Evolutionary conservation across 2,329 filamentous ascomycete genomes (phyloP).

Genomic region (Cladosporium phlei): DNA sequence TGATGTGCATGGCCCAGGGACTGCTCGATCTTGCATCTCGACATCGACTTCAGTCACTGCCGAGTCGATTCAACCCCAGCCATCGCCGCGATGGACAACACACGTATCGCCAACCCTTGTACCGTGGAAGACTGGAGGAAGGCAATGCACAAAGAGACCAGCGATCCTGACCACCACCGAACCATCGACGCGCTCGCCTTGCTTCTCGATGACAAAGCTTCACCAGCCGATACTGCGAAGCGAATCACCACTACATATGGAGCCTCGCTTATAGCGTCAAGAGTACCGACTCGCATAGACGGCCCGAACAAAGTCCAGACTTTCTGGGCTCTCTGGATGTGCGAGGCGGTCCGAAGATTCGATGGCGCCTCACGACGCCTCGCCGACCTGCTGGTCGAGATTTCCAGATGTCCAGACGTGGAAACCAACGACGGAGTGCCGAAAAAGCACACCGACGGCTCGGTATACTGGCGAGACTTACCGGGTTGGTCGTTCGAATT

Average conservation of each 20-base stretch:
- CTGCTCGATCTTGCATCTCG: no score
- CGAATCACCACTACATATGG: neutral
- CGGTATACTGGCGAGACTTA: neutral
- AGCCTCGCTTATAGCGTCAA: neutral
- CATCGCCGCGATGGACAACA: no score
- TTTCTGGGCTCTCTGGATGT: neutral
- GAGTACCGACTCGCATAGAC: no score
- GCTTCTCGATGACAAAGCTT: neutral
- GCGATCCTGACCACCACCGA: neutral
- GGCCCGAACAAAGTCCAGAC: neutral
- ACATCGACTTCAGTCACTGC: no score
- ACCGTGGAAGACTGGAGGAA: neutral
- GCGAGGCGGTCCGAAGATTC: neutral
- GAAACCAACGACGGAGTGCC: neutral
- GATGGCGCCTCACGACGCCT: neutral
- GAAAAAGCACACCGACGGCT: neutral
- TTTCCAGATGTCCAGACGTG: neutral
- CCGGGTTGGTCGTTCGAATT: neutral
- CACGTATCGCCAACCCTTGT: no score
- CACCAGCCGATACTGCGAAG: neutral
- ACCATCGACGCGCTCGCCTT: neutral
- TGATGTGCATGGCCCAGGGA: no score
- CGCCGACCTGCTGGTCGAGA: neutral
- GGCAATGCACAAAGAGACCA: neutral
- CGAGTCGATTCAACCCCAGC: no score